Evolutionary conservation across 2,329 filamentous ascomycete species (phyloP).

Genomic region (Talaromyces piceae): DNA sequence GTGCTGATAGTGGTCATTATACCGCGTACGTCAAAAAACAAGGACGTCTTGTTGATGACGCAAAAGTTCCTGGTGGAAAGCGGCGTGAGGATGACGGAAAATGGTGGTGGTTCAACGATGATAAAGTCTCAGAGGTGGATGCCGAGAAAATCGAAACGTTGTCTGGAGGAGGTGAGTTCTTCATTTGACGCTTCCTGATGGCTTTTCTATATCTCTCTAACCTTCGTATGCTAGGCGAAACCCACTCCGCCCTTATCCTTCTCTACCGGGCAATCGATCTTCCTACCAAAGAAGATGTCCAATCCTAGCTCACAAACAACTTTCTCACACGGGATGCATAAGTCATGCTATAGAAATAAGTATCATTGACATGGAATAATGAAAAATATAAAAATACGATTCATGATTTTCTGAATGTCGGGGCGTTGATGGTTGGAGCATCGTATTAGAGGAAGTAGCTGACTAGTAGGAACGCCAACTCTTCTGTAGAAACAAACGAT

Average conservation of each 20-base stretch:
- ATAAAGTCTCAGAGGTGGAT: conserved; percentile 89
- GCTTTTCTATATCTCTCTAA: not conserved
- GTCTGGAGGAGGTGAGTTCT: conserved; percentile 66
- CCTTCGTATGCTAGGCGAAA: conserved; percentile 33
- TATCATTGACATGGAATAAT: not conserved
- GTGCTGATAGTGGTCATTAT: conserved; percentile 96
- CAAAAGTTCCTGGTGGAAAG: conserved; percentile 61
- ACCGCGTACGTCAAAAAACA: conserved; percentile 96
- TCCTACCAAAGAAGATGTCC: conserved; percentile 34
- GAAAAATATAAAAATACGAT: not conserved
- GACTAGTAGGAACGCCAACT: too few species aligned
- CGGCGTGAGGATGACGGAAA: conserved; percentile 77
- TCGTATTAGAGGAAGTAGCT: too few species aligned
- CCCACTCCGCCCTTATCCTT: conserved; percentile 44
- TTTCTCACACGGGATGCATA: not conserved
- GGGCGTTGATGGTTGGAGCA: too few species aligned
- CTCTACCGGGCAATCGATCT: conserved; percentile 45
- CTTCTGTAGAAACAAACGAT: too few species aligned
- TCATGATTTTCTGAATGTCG: conserved; percentile 1
- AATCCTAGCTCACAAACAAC: conserved; percentile 1
- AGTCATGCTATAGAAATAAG: not conserved
- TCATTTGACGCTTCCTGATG: conserved; percentile 9
- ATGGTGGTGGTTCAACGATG: conserved; percentile 99
- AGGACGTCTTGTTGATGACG: conserved; percentile 53
- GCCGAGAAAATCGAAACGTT: conserved; percentile 85